Conservation (phyloP, 306 rosid species). For the Vigna hirtella region DNA sequence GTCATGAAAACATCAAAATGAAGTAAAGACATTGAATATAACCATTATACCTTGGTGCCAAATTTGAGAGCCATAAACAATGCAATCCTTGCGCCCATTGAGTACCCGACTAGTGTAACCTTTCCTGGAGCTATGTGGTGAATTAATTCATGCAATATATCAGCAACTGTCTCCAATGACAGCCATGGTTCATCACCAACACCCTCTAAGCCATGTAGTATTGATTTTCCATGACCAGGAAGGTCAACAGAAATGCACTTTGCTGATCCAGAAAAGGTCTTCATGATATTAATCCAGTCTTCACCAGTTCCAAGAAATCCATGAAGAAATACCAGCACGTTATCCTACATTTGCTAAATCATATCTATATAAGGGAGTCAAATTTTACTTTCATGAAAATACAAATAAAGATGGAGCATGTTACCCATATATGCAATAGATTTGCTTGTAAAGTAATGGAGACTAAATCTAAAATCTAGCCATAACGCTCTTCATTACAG, state of each 20-base stretch:
- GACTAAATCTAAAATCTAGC: conserved; percentile 35
- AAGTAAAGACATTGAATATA: conserved; percentile 36
- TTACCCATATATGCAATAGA: conserved; percentile 36
- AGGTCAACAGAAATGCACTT: conserved; percentile 92
- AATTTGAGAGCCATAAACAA: conserved; percentile 80
- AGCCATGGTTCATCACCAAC: conserved; percentile 49
- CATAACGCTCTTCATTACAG: conserved; percentile 22
- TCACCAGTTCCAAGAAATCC: conserved; percentile 94
- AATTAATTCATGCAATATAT: conserved; percentile 58
- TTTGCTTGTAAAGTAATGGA: not conserved
- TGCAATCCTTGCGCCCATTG: conserved; percentile 96
- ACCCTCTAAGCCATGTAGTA: conserved; percentile 46
- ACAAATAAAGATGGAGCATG: conserved; percentile 17
- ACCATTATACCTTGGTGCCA: conserved; percentile 60
- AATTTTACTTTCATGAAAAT: conserved; percentile 14
- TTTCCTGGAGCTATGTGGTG: conserved; percentile 61
- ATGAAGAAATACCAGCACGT: conserved; percentile 78
- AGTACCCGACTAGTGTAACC: conserved; percentile 85
- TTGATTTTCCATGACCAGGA: conserved; percentile 89
- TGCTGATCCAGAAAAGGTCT: conserved; percentile 75
- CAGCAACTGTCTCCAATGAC: conserved; percentile 71
- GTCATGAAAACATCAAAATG: conserved; percentile 23
- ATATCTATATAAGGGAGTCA: conserved; percentile 42
- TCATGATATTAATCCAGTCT: conserved; percentile 90
- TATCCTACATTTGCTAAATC: conserved; percentile 71